Conservation (phyloP, 768 basidiomycete species). For the Lactarius deliciosus region DNA sequence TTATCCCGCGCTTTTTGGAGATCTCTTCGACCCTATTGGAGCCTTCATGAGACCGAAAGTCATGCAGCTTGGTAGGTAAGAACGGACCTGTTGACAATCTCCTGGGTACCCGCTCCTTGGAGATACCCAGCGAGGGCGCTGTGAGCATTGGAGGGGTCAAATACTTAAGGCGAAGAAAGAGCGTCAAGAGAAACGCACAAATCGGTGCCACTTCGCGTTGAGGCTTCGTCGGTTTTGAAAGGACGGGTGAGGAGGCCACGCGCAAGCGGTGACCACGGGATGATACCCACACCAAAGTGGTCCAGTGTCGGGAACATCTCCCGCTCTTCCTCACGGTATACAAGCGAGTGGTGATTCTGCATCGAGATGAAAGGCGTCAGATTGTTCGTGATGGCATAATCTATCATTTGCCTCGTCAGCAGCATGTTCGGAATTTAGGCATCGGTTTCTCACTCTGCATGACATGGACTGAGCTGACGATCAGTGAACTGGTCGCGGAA, state of each 20-base stretch:
- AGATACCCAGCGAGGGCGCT: slow-evolving; percentile 5
- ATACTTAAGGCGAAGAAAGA: background rate
- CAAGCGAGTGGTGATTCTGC: slow-evolving; percentile 35
- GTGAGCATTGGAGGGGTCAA: background rate
- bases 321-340: slow-evolving; percentile 44
- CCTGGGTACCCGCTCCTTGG: slow-evolving; percentile 11
- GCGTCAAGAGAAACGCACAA: slow-evolving; percentile 1
- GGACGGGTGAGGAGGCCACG: slow-evolving; percentile 27
- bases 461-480: slow-evolving; percentile 15
- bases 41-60: background rate
- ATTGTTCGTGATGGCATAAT: slow-evolving; percentile 26
- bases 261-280: slow-evolving; percentile 28
- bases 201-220: slow-evolving; percentile 14
- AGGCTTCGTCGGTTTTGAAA: background rate
- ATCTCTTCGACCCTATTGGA: slow-evolving; percentile 41
- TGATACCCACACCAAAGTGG: slow-evolving; percentile 27
- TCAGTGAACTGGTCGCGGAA: slow-evolving; percentile 17
- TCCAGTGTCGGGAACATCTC: slow-evolving; percentile 38
- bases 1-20: slow-evolving; percentile 38
- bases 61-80: too few relatives aligned
- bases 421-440: slow-evolving; percentile 17
- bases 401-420: slow-evolving; percentile 23
- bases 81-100: slow-evolving; percentile 24
- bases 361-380: slow-evolving; percentile 27
- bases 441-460: slow-evolving; percentile 24